Conservation (phyloP, 2,329 filamentous ascomycete genomes). For the Colletotrichum sp. region DNA sequence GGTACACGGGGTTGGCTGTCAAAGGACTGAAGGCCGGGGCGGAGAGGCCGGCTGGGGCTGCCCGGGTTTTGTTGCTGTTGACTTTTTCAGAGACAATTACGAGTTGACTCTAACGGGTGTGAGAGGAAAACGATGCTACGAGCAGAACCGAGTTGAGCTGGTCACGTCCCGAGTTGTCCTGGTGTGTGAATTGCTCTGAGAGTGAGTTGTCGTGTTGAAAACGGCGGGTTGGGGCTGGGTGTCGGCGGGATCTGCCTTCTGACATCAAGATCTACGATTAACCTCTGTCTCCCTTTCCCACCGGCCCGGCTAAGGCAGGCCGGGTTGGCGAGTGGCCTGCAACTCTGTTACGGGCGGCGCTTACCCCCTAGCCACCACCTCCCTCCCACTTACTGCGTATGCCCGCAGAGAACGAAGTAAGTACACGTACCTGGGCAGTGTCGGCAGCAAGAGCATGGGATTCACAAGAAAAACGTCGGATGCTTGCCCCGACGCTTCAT, state of each 20-base stretch:
- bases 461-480: neutral
- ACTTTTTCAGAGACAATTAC: neutral
- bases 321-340: neutral
- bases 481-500: constrained; percentile 5
- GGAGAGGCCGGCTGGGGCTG: constrained; percentile 4
- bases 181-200: neutral
- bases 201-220: neutral
- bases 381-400: neutral
- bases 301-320: constrained; percentile 7
- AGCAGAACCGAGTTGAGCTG: neutral
- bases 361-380: neutral
- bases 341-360: neutral
- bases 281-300: neutral
- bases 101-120: neutral
- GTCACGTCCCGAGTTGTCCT: neutral
- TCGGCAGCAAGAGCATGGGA: neutral
- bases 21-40: neutral
- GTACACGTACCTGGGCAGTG: neutral
- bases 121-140: neutral
- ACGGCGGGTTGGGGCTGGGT: neutral
- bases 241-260: neutral
- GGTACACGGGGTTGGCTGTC: neutral
- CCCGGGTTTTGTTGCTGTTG: neutral
- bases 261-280: neutral
- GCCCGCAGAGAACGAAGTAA: neutral